These are phyloP conservation scores for Tricholoma sp. DNA, from an alignment of 768 basidiomycete genomes.

Conservation along the genomic window DNA sequence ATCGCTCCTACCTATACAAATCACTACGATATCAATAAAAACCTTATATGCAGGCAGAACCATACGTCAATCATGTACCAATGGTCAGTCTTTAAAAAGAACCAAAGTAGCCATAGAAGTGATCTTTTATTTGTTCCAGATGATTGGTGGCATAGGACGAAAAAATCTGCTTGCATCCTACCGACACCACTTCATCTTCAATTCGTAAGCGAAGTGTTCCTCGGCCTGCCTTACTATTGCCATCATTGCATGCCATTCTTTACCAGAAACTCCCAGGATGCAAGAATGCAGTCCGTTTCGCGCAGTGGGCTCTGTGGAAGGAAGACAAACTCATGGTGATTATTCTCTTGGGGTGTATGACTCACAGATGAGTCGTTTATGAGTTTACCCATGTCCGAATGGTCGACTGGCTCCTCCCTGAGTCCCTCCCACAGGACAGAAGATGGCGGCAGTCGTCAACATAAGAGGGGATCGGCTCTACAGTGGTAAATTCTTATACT, in stretches of 20 bases:
- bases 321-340: neutral
- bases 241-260: neutral
- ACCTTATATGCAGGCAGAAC: slow-evolving; percentile 36
- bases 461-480: slow-evolving; percentile 37
- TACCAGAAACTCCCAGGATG: slow-evolving; percentile 43
- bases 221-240: no score
- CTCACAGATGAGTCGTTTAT: slow-evolving; percentile 43
- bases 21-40: neutral
- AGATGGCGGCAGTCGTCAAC: slow-evolving; percentile 50
- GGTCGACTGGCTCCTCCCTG: slow-evolving; percentile 47
- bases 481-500: slow-evolving; percentile 21
- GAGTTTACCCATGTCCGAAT: slow-evolving; percentile 38
- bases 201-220: slow-evolving; percentile 27
- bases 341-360: neutral
- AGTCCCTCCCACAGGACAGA: slow-evolving; percentile 46
- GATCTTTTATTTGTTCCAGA: slow-evolving; percentile 23
- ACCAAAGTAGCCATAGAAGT: no score
- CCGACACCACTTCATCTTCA: slow-evolving; percentile 53
- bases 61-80: slow-evolving; percentile 57
- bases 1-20: neutral
- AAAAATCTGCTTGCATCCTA: slow-evolving; percentile 47
- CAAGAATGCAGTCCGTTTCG: slow-evolving; percentile 38
- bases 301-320: slow-evolving; percentile 30
- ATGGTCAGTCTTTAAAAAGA: slow-evolving; percentile 29
- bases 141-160: slow-evolving; percentile 53